A percentile compares a stretch with the other conserved stretches of the same genome.
Conservation (phyloP, 192 early-diverging fungal species). For the Diversispora epigaea region DNA sequence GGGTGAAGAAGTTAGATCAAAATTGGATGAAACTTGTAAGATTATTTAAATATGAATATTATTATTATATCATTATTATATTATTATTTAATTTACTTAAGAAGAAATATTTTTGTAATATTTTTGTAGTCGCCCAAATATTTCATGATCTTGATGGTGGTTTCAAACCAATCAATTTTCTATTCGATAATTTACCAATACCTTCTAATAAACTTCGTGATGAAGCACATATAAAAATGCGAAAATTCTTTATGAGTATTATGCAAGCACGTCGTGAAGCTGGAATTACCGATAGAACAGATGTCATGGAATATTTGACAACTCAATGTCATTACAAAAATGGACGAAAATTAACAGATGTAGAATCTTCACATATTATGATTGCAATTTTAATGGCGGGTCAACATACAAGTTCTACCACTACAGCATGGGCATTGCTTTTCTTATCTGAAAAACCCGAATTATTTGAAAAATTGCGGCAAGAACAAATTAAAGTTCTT, state of each 20-base stretch:
- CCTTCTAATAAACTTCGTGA: constrained; percentile 85
- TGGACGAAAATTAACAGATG: constrained; percentile 79
- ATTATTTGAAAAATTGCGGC: constrained; percentile 63
- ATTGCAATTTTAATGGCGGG: constrained; percentile 97
- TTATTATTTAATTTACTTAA: too few species aligned
- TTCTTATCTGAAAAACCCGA: constrained; percentile 79
- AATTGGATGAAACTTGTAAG: constrained; percentile 67
- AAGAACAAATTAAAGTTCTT: constrained; percentile 67
- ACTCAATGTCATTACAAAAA: constrained; percentile 80
- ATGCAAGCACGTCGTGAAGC: constrained; percentile 72
- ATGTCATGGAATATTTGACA: constrained; percentile 84
- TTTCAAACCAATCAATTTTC: constrained; percentile 91
- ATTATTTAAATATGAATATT: background rate
- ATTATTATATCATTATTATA: background rate
- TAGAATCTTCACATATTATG: constrained; percentile 90
- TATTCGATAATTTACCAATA: constrained; percentile 90
- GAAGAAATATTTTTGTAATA: background rate
- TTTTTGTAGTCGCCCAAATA: constrained; percentile 71
- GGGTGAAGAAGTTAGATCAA: constrained; percentile 88
- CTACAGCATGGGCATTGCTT: constrained; percentile 87
- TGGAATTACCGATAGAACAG: constrained; percentile 51
- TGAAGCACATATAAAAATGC: constrained; percentile 80
- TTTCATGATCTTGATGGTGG: constrained; percentile 95
- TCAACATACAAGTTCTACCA: constrained; percentile 95
- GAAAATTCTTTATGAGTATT: constrained; percentile 74